phyloP scores from a whole-genome alignment of 2,329 filamentous ascomycete species.

The Alternaria solani region DNA sequence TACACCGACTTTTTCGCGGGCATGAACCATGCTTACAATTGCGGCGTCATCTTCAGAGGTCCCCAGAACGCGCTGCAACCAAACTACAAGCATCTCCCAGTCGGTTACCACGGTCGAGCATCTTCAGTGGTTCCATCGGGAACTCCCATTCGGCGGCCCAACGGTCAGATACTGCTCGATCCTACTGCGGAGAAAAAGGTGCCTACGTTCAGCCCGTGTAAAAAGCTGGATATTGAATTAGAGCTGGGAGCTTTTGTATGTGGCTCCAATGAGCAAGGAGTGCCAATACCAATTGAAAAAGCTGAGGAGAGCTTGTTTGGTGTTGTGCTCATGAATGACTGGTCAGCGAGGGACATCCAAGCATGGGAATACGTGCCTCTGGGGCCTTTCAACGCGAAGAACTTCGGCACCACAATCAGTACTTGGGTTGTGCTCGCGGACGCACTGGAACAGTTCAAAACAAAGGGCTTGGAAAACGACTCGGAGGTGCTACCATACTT shows the following conservation, averaged over 20 bases:
- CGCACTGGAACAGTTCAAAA: slow-evolving; percentile 74
- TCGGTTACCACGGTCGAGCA: slow-evolving; percentile 81
- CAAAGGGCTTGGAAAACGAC: slow-evolving; percentile 63
- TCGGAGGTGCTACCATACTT: slow-evolving; percentile 68
- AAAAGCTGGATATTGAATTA: slow-evolving; percentile 78
- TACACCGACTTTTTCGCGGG: slow-evolving; percentile 90
- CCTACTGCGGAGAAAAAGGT: slow-evolving; percentile 68
- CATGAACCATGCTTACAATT: slow-evolving; percentile 77
- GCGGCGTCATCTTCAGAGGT: slow-evolving; percentile 76
- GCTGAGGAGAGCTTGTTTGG: slow-evolving; percentile 80
- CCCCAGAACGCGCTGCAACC: slow-evolving; percentile 76
- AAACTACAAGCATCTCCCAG: slow-evolving; percentile 82
- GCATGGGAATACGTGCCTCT: slow-evolving; percentile 84
- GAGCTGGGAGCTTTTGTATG: slow-evolving; percentile 81
- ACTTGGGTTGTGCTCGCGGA: slow-evolving; percentile 82
- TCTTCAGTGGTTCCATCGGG: slow-evolving; percentile 79
- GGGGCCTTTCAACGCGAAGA: slow-evolving; percentile 85
- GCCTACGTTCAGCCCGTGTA: slow-evolving; percentile 69
- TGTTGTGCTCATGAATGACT: slow-evolving; percentile 84
- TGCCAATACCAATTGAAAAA: slow-evolving; percentile 67
- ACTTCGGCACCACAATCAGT: slow-evolving; percentile 79
- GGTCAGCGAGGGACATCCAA: slow-evolving; percentile 84
- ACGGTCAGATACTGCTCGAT: slow-evolving; percentile 75
- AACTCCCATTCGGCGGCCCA: slow-evolving; percentile 75
- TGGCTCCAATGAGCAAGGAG: slow-evolving; percentile 69